Conservation (phyloP, 169 alveolate genomes). For the Eimeria falciformis region DNA sequence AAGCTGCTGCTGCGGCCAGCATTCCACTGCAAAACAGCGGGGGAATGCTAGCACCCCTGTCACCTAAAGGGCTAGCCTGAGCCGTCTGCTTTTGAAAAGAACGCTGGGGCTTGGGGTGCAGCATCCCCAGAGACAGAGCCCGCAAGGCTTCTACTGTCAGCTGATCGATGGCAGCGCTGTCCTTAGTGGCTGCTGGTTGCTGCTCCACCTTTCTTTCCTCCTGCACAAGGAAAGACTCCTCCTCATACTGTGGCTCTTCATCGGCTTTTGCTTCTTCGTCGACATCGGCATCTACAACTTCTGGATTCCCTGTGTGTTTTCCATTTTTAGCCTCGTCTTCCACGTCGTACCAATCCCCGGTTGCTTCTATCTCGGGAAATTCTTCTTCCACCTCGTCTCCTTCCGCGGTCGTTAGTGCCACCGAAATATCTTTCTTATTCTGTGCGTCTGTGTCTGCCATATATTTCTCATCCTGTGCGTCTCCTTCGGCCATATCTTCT, state of each 20-base stretch:
- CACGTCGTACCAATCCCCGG: too few species aligned
- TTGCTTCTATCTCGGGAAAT: too few species aligned
- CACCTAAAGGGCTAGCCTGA: not conserved
- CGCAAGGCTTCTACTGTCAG: conserved; percentile 17
- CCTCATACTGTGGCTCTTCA: not conserved
- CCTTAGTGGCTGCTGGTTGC: not conserved
- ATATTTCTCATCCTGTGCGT: too few species aligned
- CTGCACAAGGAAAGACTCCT: not conserved
- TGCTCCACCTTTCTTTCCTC: not conserved
- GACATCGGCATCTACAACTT: too few species aligned
- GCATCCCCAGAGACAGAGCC: not conserved
- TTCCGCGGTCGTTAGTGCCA: too few species aligned
- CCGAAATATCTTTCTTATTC: too few species aligned
- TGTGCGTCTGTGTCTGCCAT: too few species aligned
- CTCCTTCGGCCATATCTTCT: too few species aligned
- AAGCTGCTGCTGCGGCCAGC: not conserved
- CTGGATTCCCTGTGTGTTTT: too few species aligned
- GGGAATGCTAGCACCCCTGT: not conserved
- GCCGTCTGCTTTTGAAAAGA: not conserved
- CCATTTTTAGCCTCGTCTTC: too few species aligned
- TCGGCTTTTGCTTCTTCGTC: too few species aligned
- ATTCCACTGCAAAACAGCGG: not conserved
- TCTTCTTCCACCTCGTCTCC: too few species aligned
- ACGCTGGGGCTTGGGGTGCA: not conserved
- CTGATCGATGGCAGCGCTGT: not conserved